A percentile compares a stretch with the other conserved stretches of the same genome.
These are phyloP conservation scores for Trichophyton schoenleinii DNA, from an alignment of 2,329 filamentous ascomycete species.

Conservation along the genomic window DNA sequence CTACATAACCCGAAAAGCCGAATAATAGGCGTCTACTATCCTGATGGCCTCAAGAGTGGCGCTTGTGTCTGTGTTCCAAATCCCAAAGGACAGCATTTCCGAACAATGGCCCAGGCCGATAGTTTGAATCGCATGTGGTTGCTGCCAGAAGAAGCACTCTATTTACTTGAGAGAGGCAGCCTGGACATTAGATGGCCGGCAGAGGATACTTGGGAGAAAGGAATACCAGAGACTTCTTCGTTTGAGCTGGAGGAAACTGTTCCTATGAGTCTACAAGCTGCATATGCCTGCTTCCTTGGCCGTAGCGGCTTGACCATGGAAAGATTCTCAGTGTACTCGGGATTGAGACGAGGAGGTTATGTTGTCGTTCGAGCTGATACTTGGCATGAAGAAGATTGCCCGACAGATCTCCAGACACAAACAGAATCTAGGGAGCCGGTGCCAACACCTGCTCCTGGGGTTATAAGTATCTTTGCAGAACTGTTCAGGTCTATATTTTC, in stretches of 20 bases:
- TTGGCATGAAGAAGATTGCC: conserved; percentile 23
- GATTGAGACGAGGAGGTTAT: conserved; percentile 73
- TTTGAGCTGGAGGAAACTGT: conserved; percentile 49
- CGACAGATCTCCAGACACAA: background rate
- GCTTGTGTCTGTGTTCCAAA: conserved; percentile 54
- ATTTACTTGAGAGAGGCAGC: conserved; percentile 73
- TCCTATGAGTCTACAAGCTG: conserved; percentile 83
- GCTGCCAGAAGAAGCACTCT: conserved; percentile 82
- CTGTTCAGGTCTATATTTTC: conserved; percentile 26
- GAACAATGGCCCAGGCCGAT: conserved; percentile 61
- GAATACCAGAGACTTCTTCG: conserved; percentile 18
- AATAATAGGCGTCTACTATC: conserved; percentile 61
- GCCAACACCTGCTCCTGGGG: conserved; percentile 12
- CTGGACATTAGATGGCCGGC: conserved; percentile 77
- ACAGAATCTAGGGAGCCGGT: conserved; percentile 7
- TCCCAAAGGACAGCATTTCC: conserved; percentile 58
- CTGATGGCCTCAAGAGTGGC: conserved; percentile 38
- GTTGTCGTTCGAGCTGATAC: conserved; percentile 59
- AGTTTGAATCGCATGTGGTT: conserved; percentile 62
- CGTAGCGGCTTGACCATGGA: conserved; percentile 54
- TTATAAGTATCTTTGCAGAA: conserved; percentile 21
- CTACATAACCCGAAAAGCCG: conserved; percentile 57
- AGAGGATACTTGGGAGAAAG: conserved; percentile 16
- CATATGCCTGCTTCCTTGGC: conserved; percentile 74
- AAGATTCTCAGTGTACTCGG: conserved; percentile 76